Conservation (phyloP, 1,284 basidiomycete species). For the Afroboletus lepidellus region DNA sequence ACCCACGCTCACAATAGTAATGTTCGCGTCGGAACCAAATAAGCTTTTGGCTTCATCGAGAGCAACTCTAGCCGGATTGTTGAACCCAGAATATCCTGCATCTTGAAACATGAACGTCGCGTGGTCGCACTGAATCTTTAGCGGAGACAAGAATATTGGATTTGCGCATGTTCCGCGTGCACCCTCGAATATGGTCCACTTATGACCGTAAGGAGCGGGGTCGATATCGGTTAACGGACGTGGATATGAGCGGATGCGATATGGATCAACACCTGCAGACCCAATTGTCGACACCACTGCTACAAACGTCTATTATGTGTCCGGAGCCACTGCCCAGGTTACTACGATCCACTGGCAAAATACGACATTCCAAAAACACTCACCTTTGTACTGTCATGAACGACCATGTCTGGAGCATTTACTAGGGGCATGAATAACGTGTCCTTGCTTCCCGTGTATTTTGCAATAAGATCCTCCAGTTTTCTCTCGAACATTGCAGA, state of each 20-base stretch:
- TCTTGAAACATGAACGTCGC: not conserved
- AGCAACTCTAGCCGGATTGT: constrained; percentile 1
- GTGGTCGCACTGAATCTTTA: not conserved
- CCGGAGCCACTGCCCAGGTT: not conserved
- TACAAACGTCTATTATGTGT: not conserved
- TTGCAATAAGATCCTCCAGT: not conserved
- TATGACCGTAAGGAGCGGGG: constrained; percentile 1
- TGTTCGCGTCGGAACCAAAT: not conserved
- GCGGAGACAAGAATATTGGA: not conserved
- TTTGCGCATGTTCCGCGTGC: constrained; percentile 2
- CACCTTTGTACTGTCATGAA: constrained; percentile 1
- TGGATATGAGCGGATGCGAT: constrained; percentile 3
- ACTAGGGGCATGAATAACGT: not conserved
- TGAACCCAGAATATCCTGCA: constrained; percentile 2
- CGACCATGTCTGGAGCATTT: not conserved
- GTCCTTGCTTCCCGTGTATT: not conserved
- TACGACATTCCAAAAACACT: too few relatives aligned
- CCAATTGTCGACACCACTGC: not conserved
- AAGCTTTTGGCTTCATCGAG: not conserved
- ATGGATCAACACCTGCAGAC: not conserved
- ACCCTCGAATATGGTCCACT: constrained; percentile 4
- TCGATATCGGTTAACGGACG: not conserved
- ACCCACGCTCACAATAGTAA: not conserved
- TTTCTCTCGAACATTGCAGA: not conserved
- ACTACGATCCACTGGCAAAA: not conserved